A percentile compares a stretch with the other conserved stretches of the same genome.
Evolutionary conservation across 352 stramenopile species (phyloP).

Genomic region (Phytopythium boreale): DNA sequence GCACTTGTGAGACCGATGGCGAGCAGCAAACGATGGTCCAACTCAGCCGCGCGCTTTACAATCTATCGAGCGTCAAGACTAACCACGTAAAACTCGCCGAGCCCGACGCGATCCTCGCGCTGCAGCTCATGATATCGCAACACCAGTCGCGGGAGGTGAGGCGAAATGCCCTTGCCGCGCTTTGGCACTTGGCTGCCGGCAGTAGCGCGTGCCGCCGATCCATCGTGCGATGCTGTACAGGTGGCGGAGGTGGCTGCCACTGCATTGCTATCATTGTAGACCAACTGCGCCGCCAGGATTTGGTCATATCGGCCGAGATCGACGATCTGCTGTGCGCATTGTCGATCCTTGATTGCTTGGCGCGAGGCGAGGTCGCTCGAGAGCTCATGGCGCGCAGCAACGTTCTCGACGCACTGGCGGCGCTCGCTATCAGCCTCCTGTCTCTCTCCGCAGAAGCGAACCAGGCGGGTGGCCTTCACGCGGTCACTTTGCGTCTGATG

Average conservation of each 20-base stretch:
- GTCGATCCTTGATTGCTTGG: constrained; percentile 32
- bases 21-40: not conserved
- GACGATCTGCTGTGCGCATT: constrained; percentile 42
- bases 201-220: constrained; percentile 43
- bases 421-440: constrained; percentile 11
- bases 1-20: constrained; percentile 11
- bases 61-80: constrained; percentile 54
- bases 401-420: constrained; percentile 36
- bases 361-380: constrained; percentile 21
- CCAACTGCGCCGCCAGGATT: constrained; percentile 24
- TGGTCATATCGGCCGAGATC: constrained; percentile 14
- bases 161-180: constrained; percentile 40
- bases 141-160: constrained; percentile 25
- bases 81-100: constrained; percentile 72
- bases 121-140: constrained; percentile 30
- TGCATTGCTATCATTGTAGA: constrained; percentile 45
- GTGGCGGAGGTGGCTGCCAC: constrained; percentile 15
- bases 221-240: constrained; percentile 23
- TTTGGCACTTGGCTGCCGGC: constrained; percentile 50
- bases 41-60: constrained; percentile 63
- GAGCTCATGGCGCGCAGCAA: constrained; percentile 38
- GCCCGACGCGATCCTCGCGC: constrained; percentile 33
- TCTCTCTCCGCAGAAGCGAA: too few relatives aligned
- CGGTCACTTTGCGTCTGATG: constrained; percentile 46
- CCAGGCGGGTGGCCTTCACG: constrained; percentile 10